Percentiles rank a stretch among this genome's conserved stretches.
Evolutionary conservation across 2,329 filamentous ascomycete species (phyloP).

Genomic region (Fusarium austroafricanum): DNA sequence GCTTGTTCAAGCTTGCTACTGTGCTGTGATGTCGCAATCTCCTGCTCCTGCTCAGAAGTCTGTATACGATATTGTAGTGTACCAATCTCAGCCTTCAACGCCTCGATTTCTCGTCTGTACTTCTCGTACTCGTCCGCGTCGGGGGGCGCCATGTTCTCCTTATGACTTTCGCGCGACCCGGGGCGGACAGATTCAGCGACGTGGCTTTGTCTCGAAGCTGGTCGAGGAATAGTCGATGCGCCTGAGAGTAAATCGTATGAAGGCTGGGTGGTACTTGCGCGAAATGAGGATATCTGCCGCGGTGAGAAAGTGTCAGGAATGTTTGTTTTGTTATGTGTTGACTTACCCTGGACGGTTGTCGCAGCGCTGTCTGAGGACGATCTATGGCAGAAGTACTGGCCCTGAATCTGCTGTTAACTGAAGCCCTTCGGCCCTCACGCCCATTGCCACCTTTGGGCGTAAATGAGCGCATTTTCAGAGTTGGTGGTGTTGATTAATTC

Average conservation of each 20-base stretch:
- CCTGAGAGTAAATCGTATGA: slow-evolving; percentile 71
- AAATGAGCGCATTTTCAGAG: slow-evolving; percentile 49
- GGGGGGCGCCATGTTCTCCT: slow-evolving; percentile 69
- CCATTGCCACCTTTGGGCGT: slow-evolving; percentile 50
- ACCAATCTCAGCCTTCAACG: slow-evolving; percentile 89
- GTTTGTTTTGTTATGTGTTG: slow-evolving; percentile 44
- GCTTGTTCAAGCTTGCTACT: slow-evolving; percentile 86
- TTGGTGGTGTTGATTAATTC: slow-evolving; percentile 5
- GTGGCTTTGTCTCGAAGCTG: slow-evolving; percentile 56
- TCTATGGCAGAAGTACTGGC: slow-evolving; percentile 53
- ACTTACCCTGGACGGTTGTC: slow-evolving; percentile 54
- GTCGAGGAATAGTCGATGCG: slow-evolving; percentile 55
- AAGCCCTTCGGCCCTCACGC: slow-evolving; percentile 46
- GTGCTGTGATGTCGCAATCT: slow-evolving; percentile 80
- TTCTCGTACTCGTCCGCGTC: slow-evolving; percentile 70
- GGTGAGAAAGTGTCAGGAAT: slow-evolving; percentile 21
- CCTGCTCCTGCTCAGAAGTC: slow-evolving; percentile 87
- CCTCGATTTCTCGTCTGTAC: slow-evolving; percentile 72
- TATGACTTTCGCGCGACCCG: slow-evolving; percentile 68
- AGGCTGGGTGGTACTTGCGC: slow-evolving; percentile 61
- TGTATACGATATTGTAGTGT: slow-evolving; percentile 89
- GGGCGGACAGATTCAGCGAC: slow-evolving; percentile 56
- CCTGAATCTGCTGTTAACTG: slow-evolving; percentile 50
- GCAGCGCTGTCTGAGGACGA: slow-evolving; percentile 51
- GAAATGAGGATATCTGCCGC: slow-evolving; percentile 59